Evolutionary conservation across 2,329 filamentous ascomycete genomes (phyloP).

Genomic region (Thielaviopsis musarum): DNA sequence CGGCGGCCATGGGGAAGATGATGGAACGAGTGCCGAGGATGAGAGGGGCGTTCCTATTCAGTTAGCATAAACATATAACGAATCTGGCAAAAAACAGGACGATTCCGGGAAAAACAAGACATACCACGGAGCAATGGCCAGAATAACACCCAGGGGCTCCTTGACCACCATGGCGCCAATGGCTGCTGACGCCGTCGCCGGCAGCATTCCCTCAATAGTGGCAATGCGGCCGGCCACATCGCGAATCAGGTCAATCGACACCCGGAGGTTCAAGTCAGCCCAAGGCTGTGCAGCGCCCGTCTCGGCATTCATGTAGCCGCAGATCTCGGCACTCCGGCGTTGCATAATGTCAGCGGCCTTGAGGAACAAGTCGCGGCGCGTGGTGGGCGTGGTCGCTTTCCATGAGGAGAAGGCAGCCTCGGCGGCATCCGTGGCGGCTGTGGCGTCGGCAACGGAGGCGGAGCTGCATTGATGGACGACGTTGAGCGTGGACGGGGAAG

Average conservation of each 20-base stretch:
- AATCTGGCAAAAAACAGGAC: not conserved
- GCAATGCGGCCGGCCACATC: slow-evolving; percentile 28
- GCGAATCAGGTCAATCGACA: slow-evolving; percentile 23
- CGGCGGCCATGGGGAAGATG: slow-evolving; percentile 51
- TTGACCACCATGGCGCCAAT: slow-evolving; percentile 45
- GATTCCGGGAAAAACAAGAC: slow-evolving; percentile 11
- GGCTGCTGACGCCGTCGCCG: slow-evolving; percentile 18
- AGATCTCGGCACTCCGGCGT: slow-evolving; percentile 41
- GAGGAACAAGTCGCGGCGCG: slow-evolving; percentile 53
- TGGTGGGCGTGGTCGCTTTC: slow-evolving; percentile 41
- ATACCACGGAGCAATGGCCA: slow-evolving; percentile 71
- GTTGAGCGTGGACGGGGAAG: slow-evolving; percentile 35
- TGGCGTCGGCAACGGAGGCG: slow-evolving; percentile 37
- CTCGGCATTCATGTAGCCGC: slow-evolving; percentile 38
- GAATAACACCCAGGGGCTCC: slow-evolving; percentile 63
- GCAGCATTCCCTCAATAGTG: slow-evolving; percentile 23
- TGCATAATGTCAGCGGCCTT: slow-evolving; percentile 50
- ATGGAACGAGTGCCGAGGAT: slow-evolving; percentile 38
- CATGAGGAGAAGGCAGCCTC: slow-evolving; percentile 53
- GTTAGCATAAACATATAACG: not conserved
- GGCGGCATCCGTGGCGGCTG: slow-evolving; percentile 35
- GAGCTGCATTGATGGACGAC: slow-evolving; percentile 39
- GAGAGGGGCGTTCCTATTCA: slow-evolving; percentile 37
- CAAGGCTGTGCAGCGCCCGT: slow-evolving; percentile 25
- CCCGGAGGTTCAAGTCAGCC: slow-evolving; percentile 24